A percentile compares a stretch with the other conserved stretches of the same genome.
Conservation (phyloP, 2,329 filamentous ascomycete genomes). For the Scedosporium boydii region DNA sequence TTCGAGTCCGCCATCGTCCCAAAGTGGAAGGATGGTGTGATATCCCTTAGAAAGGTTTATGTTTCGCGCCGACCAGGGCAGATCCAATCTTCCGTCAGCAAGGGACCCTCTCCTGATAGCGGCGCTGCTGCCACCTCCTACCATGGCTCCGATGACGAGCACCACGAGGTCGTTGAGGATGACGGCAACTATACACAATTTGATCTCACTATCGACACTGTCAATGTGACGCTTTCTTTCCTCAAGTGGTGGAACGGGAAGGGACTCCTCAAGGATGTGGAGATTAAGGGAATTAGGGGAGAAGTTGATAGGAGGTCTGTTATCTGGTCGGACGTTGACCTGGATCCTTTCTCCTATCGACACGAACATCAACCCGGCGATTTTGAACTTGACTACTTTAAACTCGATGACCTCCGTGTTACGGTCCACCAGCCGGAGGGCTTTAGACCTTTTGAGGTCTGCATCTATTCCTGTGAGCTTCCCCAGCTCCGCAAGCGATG, state of each 20-base stretch:
- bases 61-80: constrained; percentile 86
- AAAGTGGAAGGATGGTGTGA: constrained; percentile 90
- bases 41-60: constrained; percentile 93
- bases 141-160: constrained; percentile 27
- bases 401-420: constrained; percentile 84
- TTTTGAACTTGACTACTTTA: constrained; percentile 96
- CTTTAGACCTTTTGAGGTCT: constrained; percentile 91
- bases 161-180: constrained; percentile 46
- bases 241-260: constrained; percentile 99
- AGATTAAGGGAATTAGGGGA: constrained; percentile 86
- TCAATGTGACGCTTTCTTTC: constrained; percentile 94
- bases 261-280: constrained; percentile 81
- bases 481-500: constrained; percentile 90
- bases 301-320: constrained; percentile 87
- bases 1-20: constrained; percentile 98
- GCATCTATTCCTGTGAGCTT: constrained; percentile 91
- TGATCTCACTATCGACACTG: constrained; percentile 85
- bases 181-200: constrained; percentile 98
- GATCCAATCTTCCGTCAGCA: constrained; percentile 71
- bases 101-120: constrained; percentile 77
- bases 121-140: constrained; percentile 74
- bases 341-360: constrained; percentile 76
- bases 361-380: constrained; percentile 85
- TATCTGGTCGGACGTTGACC: constrained; percentile 44
- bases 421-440: constrained; percentile 83